Percentiles rank a stretch among this genome's conserved stretches.
phyloP scores from a whole-genome alignment of 495 filamentous ascomycete genomes.

The Xylaria castorea region DNA sequence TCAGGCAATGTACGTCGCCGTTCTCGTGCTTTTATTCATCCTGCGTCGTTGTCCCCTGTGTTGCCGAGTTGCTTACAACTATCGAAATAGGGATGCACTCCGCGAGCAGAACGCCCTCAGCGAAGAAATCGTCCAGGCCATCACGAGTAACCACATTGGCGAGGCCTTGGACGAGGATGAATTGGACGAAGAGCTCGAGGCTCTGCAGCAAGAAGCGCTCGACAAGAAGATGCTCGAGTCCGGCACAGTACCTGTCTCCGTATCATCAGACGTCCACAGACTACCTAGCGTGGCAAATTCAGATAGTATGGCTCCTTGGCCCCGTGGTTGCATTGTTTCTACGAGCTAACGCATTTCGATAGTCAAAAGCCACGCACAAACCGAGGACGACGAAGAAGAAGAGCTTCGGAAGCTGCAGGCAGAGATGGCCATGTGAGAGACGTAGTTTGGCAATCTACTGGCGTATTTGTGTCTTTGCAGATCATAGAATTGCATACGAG shows the following conservation, averaged over 20 bases:
- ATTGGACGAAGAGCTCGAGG: constrained; percentile 77
- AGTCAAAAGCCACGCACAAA: constrained; percentile 66
- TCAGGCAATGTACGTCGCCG: constrained; percentile 80
- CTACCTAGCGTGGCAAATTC: constrained; percentile 75
- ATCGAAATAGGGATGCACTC: constrained; percentile 77
- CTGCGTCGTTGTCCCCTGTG: not conserved
- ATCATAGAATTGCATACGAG: constrained; percentile 20
- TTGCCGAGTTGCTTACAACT: constrained; percentile 33
- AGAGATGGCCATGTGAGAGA: constrained; percentile 90
- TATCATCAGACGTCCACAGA: constrained; percentile 71
- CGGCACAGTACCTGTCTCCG: constrained; percentile 70
- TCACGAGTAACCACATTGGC: constrained; percentile 72
- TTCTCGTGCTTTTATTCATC: not conserved
- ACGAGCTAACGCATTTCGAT: constrained; percentile 38
- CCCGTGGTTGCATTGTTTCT: not conserved
- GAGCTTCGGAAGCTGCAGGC: constrained; percentile 93
- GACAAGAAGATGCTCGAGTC: constrained; percentile 94
- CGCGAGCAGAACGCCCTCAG: constrained; percentile 90
- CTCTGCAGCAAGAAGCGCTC: constrained; percentile 83
- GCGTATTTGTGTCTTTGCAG: constrained; percentile 18
- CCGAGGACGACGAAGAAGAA: constrained; percentile 91
- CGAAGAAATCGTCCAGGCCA: constrained; percentile 87
- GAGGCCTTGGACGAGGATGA: constrained; percentile 85
- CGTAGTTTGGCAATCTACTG: constrained; percentile 11
- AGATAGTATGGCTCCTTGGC: constrained; percentile 69